phyloP scores from a whole-genome alignment of 768 basidiomycete species.

The Termitomyces sp. region DNA sequence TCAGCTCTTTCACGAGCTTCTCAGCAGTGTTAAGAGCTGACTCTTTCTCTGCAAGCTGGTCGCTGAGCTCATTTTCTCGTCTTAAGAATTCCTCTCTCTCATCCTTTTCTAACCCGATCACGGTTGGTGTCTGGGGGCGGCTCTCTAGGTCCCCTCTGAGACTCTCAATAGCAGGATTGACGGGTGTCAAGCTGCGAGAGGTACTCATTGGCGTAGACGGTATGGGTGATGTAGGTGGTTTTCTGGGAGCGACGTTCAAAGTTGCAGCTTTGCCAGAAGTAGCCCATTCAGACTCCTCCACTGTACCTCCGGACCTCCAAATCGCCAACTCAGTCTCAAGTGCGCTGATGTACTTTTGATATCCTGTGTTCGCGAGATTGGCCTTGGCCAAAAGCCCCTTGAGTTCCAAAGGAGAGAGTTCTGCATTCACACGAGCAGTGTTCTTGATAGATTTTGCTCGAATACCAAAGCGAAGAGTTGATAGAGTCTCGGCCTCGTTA shows the following conservation, averaged over 20 bases:
- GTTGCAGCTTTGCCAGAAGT: conserved; percentile 54
- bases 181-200: conserved; percentile 62
- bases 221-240: conserved; percentile 58
- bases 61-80: conserved; percentile 94
- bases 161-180: conserved; percentile 68
- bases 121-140: conserved; percentile 89
- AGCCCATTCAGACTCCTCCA: conserved; percentile 83
- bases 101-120: conserved; percentile 86
- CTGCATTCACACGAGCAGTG: conserved; percentile 96
- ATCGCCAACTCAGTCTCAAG: conserved; percentile 87
- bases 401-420: conserved; percentile 93
- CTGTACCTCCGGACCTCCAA: conserved; percentile 84
- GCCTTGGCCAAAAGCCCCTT: conserved; percentile 90
- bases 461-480: conserved; percentile 98
- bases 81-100: conserved; percentile 96
- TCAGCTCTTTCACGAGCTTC: conserved; percentile 82
- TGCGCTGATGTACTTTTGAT: conserved; percentile 81
- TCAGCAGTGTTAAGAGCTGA: conserved; percentile 71
- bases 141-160: conserved; percentile 70
- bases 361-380: conserved; percentile 75
- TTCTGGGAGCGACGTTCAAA: conserved; percentile 51
- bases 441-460: conserved; percentile 99
- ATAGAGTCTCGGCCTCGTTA: conserved; percentile 94
- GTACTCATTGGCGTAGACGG: conserved; percentile 49
- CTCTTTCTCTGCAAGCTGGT: conserved; percentile 90